These are phyloP conservation scores for Globisporangium recalcitrans DNA, from an alignment of 352 stramenopile species.

Conservation along the genomic window DNA sequence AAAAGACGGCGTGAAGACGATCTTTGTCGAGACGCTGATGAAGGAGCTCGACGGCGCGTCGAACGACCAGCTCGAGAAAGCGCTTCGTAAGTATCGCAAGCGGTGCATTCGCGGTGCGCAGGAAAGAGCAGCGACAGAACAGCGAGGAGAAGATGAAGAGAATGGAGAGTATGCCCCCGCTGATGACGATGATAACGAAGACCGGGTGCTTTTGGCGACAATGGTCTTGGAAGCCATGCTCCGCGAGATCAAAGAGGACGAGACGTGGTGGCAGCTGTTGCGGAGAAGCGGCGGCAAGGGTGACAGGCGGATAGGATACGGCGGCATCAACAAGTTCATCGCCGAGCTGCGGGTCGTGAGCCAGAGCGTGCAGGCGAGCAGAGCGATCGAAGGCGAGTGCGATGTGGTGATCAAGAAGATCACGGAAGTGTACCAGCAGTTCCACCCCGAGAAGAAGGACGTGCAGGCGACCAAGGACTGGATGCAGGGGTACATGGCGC, in stretches of 20 bases:
- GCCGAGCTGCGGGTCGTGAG: conserved; percentile 52
- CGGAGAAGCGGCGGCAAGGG: conserved; percentile 20
- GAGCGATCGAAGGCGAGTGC: conserved; percentile 28
- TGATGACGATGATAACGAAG: conserved; percentile 16
- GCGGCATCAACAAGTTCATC: conserved; percentile 64
- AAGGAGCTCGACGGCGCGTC: conserved; percentile 44
- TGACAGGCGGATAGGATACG: conserved; percentile 46
- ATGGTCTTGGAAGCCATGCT: conserved; percentile 54
- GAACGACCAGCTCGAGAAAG: conserved; percentile 60
- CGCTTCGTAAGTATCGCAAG: conserved; percentile 29
- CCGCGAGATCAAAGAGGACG: conserved; percentile 52
- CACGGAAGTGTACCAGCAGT: conserved; percentile 41
- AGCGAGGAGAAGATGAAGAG: conserved; percentile 1
- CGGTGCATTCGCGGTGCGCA: neutral
- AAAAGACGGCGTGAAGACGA: conserved; percentile 14
- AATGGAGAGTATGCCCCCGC: conserved; percentile 8
- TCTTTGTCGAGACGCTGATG: conserved; percentile 50
- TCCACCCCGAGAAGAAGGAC: conserved; percentile 50
- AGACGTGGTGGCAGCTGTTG: conserved; percentile 55
- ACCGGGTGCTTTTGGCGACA: conserved; percentile 26
- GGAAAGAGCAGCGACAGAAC: conserved; percentile 6
- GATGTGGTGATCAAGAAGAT: conserved; percentile 41
- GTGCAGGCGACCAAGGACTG: conserved; percentile 24
- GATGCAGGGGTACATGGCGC: conserved; percentile 30
- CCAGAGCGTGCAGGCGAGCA: conserved; percentile 29